A percentile compares a stretch with the other conserved stretches of the same genome.
These are phyloP conservation scores for Pyricularia grisea DNA, from an alignment of 2,329 filamentous ascomycete genomes.

Conservation along the genomic window DNA sequence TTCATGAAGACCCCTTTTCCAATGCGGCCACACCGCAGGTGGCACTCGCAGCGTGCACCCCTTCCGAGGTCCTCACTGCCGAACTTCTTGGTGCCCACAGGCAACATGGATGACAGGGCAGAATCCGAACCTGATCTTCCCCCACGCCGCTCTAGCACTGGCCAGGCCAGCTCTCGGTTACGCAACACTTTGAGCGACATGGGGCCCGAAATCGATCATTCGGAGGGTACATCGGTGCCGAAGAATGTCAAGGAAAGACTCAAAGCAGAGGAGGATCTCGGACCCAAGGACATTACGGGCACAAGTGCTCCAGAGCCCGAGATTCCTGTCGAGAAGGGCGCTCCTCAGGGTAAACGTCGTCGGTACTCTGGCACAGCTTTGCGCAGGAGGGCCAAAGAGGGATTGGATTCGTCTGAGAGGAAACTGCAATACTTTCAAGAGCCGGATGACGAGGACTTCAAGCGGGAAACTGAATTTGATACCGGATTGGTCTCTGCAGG, in stretches of 20 bases:
- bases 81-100: not conserved
- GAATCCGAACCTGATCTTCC: slow-evolving; percentile 1
- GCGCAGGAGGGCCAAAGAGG: slow-evolving; percentile 61
- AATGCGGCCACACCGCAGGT: slow-evolving; percentile 1
- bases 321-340: slow-evolving; percentile 35
- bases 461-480: slow-evolving; percentile 42
- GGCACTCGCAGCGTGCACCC: slow-evolving; percentile 4
- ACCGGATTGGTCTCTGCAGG: not conserved
- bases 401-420: slow-evolving; percentile 51
- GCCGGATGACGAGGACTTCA: slow-evolving; percentile 74
- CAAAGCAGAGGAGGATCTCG: slow-evolving; percentile 16
- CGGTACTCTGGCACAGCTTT: slow-evolving; percentile 85
- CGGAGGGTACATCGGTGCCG: not conserved
- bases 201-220: not conserved
- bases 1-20: slow-evolving; percentile 74
- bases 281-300: slow-evolving; percentile 47
- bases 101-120: not conserved
- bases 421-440: slow-evolving; percentile 86
- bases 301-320: slow-evolving; percentile 58
- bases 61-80: slow-evolving; percentile 5
- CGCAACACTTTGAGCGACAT: slow-evolving; percentile 8
- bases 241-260: not conserved
- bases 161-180: not conserved
- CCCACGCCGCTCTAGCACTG: not conserved
- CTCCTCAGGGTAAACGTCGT: slow-evolving; percentile 25